A percentile compares a stretch with the other conserved stretches of the same genome.
phyloP scores from a whole-genome alignment of 2,329 filamentous ascomycete genomes.

The Cucurbitaria berberidis region DNA sequence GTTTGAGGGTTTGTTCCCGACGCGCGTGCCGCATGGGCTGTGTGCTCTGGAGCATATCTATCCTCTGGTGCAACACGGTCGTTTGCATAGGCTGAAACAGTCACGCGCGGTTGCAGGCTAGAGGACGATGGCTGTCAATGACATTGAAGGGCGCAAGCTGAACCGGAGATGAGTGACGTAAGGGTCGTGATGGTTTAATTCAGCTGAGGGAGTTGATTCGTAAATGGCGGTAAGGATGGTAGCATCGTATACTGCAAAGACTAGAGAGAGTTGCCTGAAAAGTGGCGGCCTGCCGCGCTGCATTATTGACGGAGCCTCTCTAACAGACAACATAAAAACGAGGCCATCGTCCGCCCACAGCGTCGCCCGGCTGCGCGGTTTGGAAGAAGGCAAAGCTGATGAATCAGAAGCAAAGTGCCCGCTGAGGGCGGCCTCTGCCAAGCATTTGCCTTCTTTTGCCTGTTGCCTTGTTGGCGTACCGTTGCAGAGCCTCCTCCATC shows the following conservation, averaged over 20 bases:
- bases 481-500: neutral
- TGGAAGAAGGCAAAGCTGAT: neutral
- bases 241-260: neutral
- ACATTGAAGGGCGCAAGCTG: neutral
- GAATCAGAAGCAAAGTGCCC: too few species aligned
- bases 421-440: too few species aligned
- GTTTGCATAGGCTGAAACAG: neutral
- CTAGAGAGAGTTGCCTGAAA: neutral
- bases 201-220: too few species aligned
- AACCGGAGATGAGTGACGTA: neutral
- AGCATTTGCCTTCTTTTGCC: neutral
- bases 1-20: neutral
- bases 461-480: neutral
- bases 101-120: neutral
- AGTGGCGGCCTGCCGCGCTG: neutral
- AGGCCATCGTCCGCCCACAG: neutral
- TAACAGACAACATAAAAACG: neutral
- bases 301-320: neutral
- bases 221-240: neutral
- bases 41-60: neutral
- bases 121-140: too few species aligned
- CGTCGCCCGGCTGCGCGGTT: neutral
- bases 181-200: neutral
- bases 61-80: neutral
- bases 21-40: neutral